Evolutionary conservation across 2,329 filamentous ascomycete genomes (phyloP).

Genomic region (Fusarium camptoceras): DNA sequence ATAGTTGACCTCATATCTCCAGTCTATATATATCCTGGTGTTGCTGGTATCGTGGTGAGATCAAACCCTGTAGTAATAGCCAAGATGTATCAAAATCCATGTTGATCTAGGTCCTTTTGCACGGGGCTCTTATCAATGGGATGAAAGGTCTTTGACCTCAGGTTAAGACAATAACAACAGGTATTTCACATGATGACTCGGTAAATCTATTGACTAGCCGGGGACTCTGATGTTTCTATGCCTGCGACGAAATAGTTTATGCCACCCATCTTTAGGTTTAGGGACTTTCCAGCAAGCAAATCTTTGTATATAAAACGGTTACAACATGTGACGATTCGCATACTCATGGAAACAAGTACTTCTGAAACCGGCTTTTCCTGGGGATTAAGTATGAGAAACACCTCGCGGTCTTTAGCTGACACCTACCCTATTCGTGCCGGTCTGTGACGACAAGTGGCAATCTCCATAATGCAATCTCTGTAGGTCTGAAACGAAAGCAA

Average conservation of each 20-base stretch:
- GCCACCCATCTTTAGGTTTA: too few relatives aligned
- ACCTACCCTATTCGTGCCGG: background rate
- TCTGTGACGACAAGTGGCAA: background rate
- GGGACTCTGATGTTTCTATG: too few relatives aligned
- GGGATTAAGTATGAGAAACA: background rate
- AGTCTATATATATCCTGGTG: background rate
- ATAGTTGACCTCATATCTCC: background rate
- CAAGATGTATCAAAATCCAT: background rate
- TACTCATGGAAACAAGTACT: background rate
- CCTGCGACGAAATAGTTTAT: too few relatives aligned
- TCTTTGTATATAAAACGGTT: background rate
- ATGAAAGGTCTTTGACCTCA: fast-evolving
- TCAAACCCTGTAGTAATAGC: background rate
- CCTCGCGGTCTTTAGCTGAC: background rate
- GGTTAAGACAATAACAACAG: too few relatives aligned
- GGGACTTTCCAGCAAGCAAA: background rate
- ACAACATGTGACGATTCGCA: background rate
- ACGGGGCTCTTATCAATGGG: background rate
- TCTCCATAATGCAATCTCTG: background rate
- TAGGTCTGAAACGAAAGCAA: background rate
- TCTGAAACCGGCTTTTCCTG: background rate
- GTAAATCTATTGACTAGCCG: too few relatives aligned
- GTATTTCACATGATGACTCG: too few relatives aligned
- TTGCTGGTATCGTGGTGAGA: background rate
- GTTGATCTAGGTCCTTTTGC: too few relatives aligned